phyloP scores from a whole-genome alignment of 306 rosid species.

The Crotalaria pallida region DNA sequence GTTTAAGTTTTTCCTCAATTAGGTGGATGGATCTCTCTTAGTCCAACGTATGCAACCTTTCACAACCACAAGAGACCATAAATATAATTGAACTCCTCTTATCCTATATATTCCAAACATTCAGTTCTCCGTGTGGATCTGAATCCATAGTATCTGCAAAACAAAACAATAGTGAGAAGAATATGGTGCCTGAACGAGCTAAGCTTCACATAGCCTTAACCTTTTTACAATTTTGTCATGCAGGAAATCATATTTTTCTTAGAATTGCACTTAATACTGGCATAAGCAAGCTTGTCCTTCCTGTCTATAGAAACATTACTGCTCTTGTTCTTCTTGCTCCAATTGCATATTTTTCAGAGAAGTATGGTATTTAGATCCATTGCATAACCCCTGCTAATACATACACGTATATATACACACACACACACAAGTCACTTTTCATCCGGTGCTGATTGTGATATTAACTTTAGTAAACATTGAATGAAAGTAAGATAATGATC shows the following conservation, averaged over 20 bases:
- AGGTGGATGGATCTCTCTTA: conserved; percentile 14
- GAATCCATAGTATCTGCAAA: conserved; percentile 9
- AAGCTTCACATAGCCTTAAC: conserved; percentile 46
- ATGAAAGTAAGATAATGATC: too few species aligned
- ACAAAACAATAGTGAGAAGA: not conserved
- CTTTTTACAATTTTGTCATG: conserved; percentile 42
- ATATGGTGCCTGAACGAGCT: conserved; percentile 37
- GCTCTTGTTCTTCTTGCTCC: conserved; percentile 46
- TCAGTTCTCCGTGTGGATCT: conserved; percentile 13
- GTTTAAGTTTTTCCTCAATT: conserved; percentile 3
- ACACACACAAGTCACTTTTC: too few species aligned
- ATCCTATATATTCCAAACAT: not conserved
- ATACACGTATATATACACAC: too few species aligned
- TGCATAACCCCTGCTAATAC: too few species aligned
- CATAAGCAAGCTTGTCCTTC: conserved; percentile 56
- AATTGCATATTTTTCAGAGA: conserved; percentile 48
- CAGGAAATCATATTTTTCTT: conserved; percentile 50
- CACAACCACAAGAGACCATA: not conserved
- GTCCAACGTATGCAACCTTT: conserved; percentile 6
- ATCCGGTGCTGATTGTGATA: too few species aligned
- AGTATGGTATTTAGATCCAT: conserved; percentile 33
- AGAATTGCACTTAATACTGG: conserved; percentile 54
- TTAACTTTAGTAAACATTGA: too few species aligned
- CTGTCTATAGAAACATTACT: conserved; percentile 48
- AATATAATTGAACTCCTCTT: not conserved